Percentiles rank a stretch among this genome's conserved stretches.
Conservation (phyloP, 164 flowering plant species). For the Buxus sempervirens region DNA sequence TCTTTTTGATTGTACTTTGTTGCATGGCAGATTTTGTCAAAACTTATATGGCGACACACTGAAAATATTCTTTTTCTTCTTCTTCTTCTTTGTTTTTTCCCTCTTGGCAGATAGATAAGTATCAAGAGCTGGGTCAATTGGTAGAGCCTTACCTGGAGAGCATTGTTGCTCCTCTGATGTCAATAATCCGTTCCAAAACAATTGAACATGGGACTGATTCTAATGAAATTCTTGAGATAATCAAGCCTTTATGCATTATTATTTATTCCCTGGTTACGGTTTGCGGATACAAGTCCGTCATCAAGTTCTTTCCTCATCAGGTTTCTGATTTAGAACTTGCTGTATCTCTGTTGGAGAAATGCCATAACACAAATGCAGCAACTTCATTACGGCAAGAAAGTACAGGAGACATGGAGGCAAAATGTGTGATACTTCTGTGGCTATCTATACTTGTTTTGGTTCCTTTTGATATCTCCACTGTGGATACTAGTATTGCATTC, state of each 20-base stretch:
- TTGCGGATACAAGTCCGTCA: conserved; percentile 92
- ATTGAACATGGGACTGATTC: conserved; percentile 52
- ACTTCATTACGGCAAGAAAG: conserved; percentile 81
- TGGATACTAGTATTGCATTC: conserved; percentile 73
- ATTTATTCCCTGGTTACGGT: conserved; percentile 83
- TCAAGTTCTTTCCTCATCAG: conserved; percentile 92
- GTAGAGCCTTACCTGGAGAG: conserved; percentile 90
- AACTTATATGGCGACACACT: neutral
- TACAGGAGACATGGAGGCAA: conserved; percentile 95
- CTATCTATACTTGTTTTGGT: conserved; percentile 90
- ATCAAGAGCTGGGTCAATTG: conserved; percentile 89
- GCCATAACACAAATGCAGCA: conserved; percentile 47
- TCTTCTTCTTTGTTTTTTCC: conserved; percentile 10
- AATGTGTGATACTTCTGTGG: conserved; percentile 87
- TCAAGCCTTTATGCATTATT: conserved; percentile 80
- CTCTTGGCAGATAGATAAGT: conserved; percentile 95
- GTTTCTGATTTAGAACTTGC: conserved; percentile 96
- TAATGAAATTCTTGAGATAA: conserved; percentile 56
- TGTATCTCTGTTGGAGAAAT: conserved; percentile 81
- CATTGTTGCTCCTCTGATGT: conserved; percentile 85
- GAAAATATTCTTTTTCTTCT: neutral
- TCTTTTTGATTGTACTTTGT: neutral
- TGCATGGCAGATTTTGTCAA: neutral
- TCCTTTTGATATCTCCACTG: conserved; percentile 92
- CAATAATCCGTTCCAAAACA: conserved; percentile 63